Conservation (phyloP, 169 alveolate species). For the Perkinsus olseni region DNA sequence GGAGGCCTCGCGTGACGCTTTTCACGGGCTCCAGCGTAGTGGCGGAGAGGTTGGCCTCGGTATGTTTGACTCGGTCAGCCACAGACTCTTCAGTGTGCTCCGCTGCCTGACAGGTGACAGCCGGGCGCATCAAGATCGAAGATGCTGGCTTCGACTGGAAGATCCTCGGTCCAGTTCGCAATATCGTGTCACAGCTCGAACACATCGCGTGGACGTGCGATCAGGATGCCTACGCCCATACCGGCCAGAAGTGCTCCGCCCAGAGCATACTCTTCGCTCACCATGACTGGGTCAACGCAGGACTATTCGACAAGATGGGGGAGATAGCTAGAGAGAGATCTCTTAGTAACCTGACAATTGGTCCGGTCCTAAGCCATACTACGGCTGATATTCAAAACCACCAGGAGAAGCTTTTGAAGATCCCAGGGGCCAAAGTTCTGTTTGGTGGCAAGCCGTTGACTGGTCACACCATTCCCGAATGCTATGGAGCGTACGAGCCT, state of each 20-base stretch:
- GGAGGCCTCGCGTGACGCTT: conserved; percentile 45
- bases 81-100: conserved; percentile 24
- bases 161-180: conserved; percentile 64
- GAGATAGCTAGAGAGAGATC: conserved; percentile 40
- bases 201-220: conserved; percentile 75
- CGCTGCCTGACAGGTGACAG: conserved; percentile 13
- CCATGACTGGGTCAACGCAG: conserved; percentile 58
- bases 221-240: conserved; percentile 72
- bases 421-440: conserved; percentile 60
- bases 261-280: conserved; percentile 63
- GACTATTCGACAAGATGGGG: conserved; percentile 46
- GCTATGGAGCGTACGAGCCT: conserved; percentile 67
- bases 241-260: conserved; percentile 81
- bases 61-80: conserved; percentile 36
- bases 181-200: conserved; percentile 32
- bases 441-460: conserved; percentile 64
- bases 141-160: conserved; percentile 84
- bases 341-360: conserved; percentile 46
- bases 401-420: conserved; percentile 37
- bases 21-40: conserved; percentile 56
- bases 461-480: conserved; percentile 49
- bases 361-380: conserved; percentile 66
- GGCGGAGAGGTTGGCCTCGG: neutral
- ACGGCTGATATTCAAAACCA: conserved; percentile 53
- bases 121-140: conserved; percentile 68